Conservation (phyloP, 2,329 filamentous ascomycete species). For the Simplicillium aogashimaense region DNA sequence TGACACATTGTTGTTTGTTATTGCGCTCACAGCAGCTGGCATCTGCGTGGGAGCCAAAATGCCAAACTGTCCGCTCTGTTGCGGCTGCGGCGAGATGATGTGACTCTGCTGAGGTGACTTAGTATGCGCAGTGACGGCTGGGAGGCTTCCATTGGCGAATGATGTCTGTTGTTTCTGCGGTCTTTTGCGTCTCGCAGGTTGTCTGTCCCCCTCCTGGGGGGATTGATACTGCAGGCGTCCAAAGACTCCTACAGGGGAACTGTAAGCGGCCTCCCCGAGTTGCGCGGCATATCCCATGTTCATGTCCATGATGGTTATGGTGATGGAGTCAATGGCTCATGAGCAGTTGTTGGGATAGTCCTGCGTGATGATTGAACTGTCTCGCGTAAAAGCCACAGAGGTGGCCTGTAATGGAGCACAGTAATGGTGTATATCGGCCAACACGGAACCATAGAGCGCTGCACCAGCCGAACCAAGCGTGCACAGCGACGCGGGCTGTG, state of each 20-base stretch:
- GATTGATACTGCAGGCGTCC: conserved; percentile 4
- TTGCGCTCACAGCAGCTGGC: conserved; percentile 3
- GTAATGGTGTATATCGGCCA: no score
- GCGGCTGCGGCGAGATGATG: conserved; percentile 1
- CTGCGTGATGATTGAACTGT: no score
- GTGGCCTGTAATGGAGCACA: no score
- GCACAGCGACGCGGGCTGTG: no score
- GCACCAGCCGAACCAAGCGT: no score
- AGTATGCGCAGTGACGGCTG: no score
- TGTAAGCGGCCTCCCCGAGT: no score
- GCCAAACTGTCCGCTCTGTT: conserved; percentile 30
- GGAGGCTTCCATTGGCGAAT: conserved; percentile 10
- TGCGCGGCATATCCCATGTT: conserved; percentile 2
- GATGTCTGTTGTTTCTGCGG: conserved; percentile 7
- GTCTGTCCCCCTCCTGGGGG: not conserved
- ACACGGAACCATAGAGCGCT: no score
- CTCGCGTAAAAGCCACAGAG: no score
- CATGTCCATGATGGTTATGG: not conserved
- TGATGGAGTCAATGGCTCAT: no score
- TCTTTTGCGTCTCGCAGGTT: conserved; percentile 2
- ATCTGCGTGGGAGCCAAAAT: conserved; percentile 27
- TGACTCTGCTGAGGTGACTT: no score
- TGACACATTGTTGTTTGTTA: not conserved
- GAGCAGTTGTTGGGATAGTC: no score
- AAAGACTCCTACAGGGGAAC: not conserved